These are phyloP conservation scores for Strombidium stylifer DNA, from an alignment of 73 alveolate species.

Conservation along the genomic window DNA sequence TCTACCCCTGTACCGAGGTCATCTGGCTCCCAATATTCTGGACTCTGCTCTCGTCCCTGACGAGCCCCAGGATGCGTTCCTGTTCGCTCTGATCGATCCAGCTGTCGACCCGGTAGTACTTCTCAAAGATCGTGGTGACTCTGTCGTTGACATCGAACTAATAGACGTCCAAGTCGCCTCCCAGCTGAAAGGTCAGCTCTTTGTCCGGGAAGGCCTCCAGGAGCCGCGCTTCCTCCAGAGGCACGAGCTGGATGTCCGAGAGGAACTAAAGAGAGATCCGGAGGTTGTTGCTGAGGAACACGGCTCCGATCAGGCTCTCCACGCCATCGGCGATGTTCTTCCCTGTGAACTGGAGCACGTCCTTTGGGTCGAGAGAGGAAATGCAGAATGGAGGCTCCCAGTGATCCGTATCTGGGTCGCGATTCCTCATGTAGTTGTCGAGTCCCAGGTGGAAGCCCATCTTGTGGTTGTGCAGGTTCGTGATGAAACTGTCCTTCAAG, in stretches of 20 bases:
- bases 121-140: constrained; percentile 2
- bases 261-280: constrained; percentile 15
- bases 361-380: not conserved
- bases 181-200: constrained; percentile 19
- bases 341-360: constrained; percentile 36
- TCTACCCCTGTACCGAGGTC: too few relatives aligned
- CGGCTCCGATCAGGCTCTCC: constrained; percentile 50
- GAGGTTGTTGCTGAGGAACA: constrained; percentile 22
- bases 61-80: not conserved
- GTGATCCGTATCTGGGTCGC: not conserved
- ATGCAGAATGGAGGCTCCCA: constrained; percentile 39
- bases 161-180: constrained; percentile 14
- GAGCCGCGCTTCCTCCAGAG: constrained; percentile 38
- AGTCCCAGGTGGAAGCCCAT: constrained; percentile 13
- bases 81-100: not conserved
- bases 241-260: constrained; percentile 44
- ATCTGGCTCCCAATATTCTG: not conserved
- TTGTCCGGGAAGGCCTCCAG: constrained; percentile 40
- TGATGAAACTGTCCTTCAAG: constrained; percentile 20
- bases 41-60: not conserved
- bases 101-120: constrained; percentile 4
- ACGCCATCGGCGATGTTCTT: constrained; percentile 51
- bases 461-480: constrained; percentile 33
- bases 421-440: not conserved
- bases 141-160: constrained; percentile 2